A percentile compares a stretch with the other conserved stretches of the same genome.
phyloP scores from a whole-genome alignment of 495 filamentous ascomycete genomes.

The Neurospora sp. region DNA sequence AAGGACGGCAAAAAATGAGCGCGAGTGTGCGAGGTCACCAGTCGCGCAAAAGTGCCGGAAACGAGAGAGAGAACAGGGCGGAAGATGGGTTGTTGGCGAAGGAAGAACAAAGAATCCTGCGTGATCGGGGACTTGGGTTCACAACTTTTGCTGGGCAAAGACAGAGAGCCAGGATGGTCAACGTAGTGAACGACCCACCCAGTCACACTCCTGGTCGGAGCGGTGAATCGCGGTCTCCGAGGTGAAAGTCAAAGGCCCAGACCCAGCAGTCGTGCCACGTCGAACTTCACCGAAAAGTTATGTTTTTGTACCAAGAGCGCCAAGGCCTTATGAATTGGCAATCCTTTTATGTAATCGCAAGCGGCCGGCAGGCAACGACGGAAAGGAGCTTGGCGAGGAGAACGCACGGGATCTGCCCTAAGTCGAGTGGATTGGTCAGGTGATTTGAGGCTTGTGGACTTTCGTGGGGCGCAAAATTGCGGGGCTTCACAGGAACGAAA shows the following conservation, averaged over 20 bases:
- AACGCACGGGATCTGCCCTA: conserved; percentile 18
- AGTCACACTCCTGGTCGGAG: not conserved
- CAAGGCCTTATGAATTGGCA: not conserved
- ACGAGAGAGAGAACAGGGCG: not conserved
- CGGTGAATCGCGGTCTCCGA: not conserved
- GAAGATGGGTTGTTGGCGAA: conserved; percentile 2
- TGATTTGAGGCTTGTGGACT: conserved; percentile 7
- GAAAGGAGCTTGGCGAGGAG: not conserved
- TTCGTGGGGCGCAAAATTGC: conserved; percentile 14
- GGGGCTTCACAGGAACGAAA: conserved; percentile 22
- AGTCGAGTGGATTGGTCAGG: conserved; percentile 11
- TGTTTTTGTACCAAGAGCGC: not conserved
- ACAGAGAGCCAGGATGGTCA: not conserved
- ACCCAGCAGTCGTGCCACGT: not conserved
- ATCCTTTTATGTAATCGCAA: not conserved
- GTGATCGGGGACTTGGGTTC: conserved; percentile 6
- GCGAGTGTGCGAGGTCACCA: not conserved
- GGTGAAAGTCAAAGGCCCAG: not conserved
- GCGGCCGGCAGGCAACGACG: not conserved
- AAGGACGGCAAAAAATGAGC: not conserved
- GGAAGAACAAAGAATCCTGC: conserved; percentile 12
- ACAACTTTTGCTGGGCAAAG: not conserved
- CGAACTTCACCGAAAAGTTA: not conserved
- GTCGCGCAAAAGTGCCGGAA: not conserved
- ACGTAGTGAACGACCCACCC: not conserved